Evolutionary conservation across 192 early-diverging fungal species (phyloP), one percentile per base, ranked within the genome.

Genomic region (Coemansia aciculifera): DNA sequence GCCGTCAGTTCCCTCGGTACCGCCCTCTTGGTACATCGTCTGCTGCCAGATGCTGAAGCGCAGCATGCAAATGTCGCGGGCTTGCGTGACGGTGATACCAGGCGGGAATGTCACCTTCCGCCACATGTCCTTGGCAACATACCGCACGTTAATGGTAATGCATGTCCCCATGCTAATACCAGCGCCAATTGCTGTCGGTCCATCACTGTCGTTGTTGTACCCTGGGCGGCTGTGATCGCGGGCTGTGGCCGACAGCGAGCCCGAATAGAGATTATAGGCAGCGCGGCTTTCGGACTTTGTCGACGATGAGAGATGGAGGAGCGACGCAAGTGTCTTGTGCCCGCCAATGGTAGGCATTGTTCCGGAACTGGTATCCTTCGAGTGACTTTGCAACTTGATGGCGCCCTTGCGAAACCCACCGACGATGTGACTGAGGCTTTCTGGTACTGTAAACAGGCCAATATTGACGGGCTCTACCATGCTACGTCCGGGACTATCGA

Each of bases 11-110:
- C 54, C 54, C 54, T 57, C 54, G 15, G 54, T 29, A 8, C 54
- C 54, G 15, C 62, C 48, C 10, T 63, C 60, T 17, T 60, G 39
- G 10, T 61, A 49, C 44, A 81, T 62, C 0, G 75, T 79, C 56
- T 83, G 79, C 34, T 79, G 77, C 84, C 84, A 85, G 51, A 85
- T 72, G 60, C 77, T 85, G 66, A 79, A 85, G n/a, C 80, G 76
- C 49, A 85, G 70, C 77, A 85, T 82, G 59, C 80, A 85, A 37
- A 85, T 82, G 49, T 85, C 84, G 43, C 77, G 69, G 5, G 84
- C 84, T 46, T 85, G 84, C 8, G 80, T 81, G 24, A 85, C 84
- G 0, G 84, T 83, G 38, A 85, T 75, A 3, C 80, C 80, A 0
- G 80, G 80, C 11, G 84, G 84, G 31, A 85, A 85, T 0, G 74